Percentiles rank a stretch among this genome's conserved stretches.
Conservation (phyloP, 306 rosid genomes). For the Pachyrhizus erosus region DNA sequence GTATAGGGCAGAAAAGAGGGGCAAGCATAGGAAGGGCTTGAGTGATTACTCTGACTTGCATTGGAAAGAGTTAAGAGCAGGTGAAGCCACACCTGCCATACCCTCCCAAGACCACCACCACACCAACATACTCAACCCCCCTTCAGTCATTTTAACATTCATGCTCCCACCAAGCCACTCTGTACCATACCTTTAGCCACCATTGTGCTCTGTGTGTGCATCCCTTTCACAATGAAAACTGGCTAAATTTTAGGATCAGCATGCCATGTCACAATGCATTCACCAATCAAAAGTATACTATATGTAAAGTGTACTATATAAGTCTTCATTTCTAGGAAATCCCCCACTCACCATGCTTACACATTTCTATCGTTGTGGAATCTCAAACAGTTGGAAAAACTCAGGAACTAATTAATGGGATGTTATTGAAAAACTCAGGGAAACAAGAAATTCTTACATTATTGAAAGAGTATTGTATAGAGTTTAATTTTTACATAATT, state of each 20-base stretch:
- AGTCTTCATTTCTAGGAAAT: slow-evolving; percentile 8
- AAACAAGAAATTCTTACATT: no score
- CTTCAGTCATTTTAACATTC: slow-evolving; percentile 30
- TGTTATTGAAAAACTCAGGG: not conserved
- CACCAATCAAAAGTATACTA: slow-evolving; percentile 9
- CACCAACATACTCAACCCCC: no score
- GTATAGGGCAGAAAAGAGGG: not conserved
- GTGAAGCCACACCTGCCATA: slow-evolving; percentile 50
- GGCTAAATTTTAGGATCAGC: not conserved
- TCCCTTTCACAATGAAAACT: slow-evolving; percentile 20
- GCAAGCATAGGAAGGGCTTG: slow-evolving; percentile 20
- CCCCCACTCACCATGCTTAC: not conserved
- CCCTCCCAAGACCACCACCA: slow-evolving; percentile 36
- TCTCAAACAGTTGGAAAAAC: not conserved
- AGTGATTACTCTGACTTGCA: slow-evolving; percentile 35
- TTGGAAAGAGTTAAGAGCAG: slow-evolving; percentile 51
- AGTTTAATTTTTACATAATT: no score
- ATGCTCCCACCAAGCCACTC: slow-evolving; percentile 37
- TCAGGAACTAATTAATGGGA: not conserved
- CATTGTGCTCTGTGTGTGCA: slow-evolving; percentile 37
- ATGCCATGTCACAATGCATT: slow-evolving; percentile 2
- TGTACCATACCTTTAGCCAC: slow-evolving; percentile 49
- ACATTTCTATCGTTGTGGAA: not conserved
- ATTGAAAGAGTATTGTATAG: no score
- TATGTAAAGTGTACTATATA: not conserved